Evolutionary conservation across 768 basidiomycete species (phyloP), one percentile per base, ranked within the genome.

Genomic region (Termitomyces sp.): DNA sequence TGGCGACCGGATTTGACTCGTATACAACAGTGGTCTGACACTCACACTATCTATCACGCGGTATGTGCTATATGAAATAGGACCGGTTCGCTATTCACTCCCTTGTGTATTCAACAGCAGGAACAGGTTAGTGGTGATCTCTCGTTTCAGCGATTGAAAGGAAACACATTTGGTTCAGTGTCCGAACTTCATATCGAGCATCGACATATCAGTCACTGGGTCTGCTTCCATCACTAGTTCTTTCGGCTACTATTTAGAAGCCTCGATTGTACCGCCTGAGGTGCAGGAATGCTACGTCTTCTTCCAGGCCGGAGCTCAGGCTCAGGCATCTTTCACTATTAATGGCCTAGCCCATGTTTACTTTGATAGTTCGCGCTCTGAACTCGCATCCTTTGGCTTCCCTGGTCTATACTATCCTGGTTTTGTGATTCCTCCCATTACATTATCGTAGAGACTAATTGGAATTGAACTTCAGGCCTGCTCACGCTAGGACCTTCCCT

Each of bases 341-440:
- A 26, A 33, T 3, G 49, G 49, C 13, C 14, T 37, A 13, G 49
- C 34, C 22, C 22, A 48, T 32, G 47, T 30, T 33, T 6, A 48
- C 0, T 48, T 48, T 12, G 47, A 48, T 14, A 48, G 47, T n/a
- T 30, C 47, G 12, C 47, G 47, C 47, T 48, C 1, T 9, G 47
- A 48, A 33, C 47, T 37, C 34, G 49, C 49, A 51, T 37, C 49
- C n/a, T 51, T 51, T 51, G 49, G 49, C 34, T 51, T 51, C 22
- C 49, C 49, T 26, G 49, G 49, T 34, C 18, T 51, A 37, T 51
- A 51, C 34, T 51, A 51, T 37, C 49, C 49, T 32, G 49, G 49
- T n/a, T 44, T 26, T 20, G 12, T 48, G 12, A 48, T 48, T n/a
- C 12, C 20, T 48, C 4, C 7, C 16, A 20, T n/a, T 30, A 32